These are phyloP conservation scores for Cucurbita moschata DNA, from an alignment of 306 rosid genomes.

Conservation along the genomic window DNA sequence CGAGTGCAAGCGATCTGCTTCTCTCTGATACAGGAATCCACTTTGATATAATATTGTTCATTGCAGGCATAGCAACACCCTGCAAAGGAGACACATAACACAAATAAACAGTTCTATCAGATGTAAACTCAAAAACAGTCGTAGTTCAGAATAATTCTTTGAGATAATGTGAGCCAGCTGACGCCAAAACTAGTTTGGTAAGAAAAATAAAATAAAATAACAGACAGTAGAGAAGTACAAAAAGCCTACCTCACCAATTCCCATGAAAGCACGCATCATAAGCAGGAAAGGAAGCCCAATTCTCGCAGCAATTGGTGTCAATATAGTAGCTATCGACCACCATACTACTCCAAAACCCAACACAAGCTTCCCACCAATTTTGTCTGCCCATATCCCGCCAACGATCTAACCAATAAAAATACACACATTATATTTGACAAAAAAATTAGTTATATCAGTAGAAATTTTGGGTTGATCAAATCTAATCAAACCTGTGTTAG, in stretches of 20 bases:
- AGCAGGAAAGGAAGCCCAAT: slow-evolving; percentile 79
- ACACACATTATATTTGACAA: slow-evolving; percentile 9
- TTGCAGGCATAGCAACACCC: slow-evolving; percentile 99
- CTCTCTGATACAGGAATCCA: slow-evolving; percentile 98
- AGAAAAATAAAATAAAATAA: background rate
- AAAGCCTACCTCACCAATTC: slow-evolving; percentile 79
- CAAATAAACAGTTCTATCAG: background rate
- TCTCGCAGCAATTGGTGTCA: slow-evolving; percentile 87
- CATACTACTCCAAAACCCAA: slow-evolving; percentile 90
- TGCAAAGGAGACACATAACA: slow-evolving; percentile 17
- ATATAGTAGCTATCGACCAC: slow-evolving; percentile 89
- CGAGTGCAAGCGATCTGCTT: slow-evolving; percentile 91
- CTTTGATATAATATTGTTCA: slow-evolving; percentile 85
- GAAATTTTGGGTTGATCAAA: background rate
- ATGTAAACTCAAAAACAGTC: background rate
- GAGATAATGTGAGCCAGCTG: background rate
- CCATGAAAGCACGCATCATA: slow-evolving; percentile 87
- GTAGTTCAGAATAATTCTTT: background rate
- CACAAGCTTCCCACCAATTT: slow-evolving; percentile 82
- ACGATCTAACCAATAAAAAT: slow-evolving; percentile 35
- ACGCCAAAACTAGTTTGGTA: background rate
- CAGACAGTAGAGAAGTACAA: slow-evolving; percentile 6
- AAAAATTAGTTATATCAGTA: background rate
- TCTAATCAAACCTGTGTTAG: slow-evolving; percentile 70
- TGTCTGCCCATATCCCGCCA: slow-evolving; percentile 99